Evolutionary conservation across 495 filamentous ascomycete genomes (phyloP).

Genomic region (Sphaerosporella brunnea): DNA sequence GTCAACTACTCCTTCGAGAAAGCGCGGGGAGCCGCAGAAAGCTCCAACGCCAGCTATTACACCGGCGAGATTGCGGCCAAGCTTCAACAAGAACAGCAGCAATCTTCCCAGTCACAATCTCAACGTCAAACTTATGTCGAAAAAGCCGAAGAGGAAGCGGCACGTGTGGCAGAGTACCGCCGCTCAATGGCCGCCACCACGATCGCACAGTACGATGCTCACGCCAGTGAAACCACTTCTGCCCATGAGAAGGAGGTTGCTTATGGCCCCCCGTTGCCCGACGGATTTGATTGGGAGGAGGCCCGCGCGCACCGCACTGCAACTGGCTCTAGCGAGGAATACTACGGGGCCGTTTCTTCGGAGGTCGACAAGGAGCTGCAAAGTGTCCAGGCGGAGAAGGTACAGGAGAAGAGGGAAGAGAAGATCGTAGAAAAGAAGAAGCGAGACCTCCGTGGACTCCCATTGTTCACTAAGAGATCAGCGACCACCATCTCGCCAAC

Average conservation of each 20-base stretch:
- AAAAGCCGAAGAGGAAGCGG: neutral
- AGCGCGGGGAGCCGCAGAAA: neutral
- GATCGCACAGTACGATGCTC: neutral
- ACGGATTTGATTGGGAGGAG: neutral
- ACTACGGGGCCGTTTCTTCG: neutral
- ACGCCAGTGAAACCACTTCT: no score
- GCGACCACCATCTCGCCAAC: neutral
- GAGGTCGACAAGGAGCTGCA: constrained; percentile 2
- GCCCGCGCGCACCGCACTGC: neutral
- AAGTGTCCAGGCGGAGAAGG: neutral
- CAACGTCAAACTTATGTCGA: no score
- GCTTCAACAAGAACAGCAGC: no score
- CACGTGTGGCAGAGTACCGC: neutral
- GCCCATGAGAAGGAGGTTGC: neutral
- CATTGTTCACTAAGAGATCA: neutral
- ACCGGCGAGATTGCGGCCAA: neutral
- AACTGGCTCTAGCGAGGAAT: neutral
- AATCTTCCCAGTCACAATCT: no score
- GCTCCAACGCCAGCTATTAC: neutral
- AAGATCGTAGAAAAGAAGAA: neutral
- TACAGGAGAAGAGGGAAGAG: no score
- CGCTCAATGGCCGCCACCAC: neutral
- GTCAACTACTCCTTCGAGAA: constrained; percentile 1
- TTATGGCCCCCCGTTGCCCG: constrained; percentile 9
- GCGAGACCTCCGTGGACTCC: neutral